Evolutionary conservation across 208 protist genomes (phyloP).

Genomic region (Leishmania braziliensis): DNA sequence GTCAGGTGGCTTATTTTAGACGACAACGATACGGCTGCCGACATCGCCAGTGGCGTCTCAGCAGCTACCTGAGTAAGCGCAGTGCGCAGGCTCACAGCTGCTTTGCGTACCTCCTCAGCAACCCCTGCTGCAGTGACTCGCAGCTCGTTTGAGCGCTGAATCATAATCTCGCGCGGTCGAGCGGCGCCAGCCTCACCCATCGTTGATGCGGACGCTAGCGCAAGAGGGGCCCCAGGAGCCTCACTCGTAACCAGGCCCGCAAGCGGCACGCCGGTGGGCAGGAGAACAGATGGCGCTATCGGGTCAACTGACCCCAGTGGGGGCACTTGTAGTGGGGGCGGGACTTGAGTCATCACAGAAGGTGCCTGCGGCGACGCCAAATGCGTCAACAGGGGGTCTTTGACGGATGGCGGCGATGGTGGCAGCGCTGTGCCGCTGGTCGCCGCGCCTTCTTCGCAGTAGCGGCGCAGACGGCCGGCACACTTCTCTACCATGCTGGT

Average conservation of each 20-base stretch:
- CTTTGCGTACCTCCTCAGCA: slow-evolving; percentile 29
- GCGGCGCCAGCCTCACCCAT: slow-evolving; percentile 16
- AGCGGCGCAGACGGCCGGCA: slow-evolving; percentile 36
- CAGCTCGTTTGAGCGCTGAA: slow-evolving; percentile 60
- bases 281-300: slow-evolving; percentile 3
- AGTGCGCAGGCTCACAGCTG: slow-evolving; percentile 25
- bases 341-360: not conserved
- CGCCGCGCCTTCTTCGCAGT: slow-evolving; percentile 46
- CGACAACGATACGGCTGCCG: not conserved
- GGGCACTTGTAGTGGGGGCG: not conserved
- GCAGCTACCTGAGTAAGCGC: slow-evolving; percentile 10
- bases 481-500: slow-evolving; percentile 34
- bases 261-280: slow-evolving; percentile 1
- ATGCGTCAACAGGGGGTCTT: slow-evolving; percentile 1
- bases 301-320: not conserved
- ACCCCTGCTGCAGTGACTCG: slow-evolving; percentile 28
- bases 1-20: not conserved
- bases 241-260: not conserved
- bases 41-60: not conserved
- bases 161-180: slow-evolving; percentile 51
- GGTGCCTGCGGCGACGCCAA: not conserved
- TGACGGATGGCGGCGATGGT: not conserved
- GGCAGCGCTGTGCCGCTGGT: not conserved
- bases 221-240: not conserved
- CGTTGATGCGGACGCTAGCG: not conserved